Evolutionary conservation across 495 filamentous ascomycete genomes (phyloP).

Genomic region (Podospora australis): DNA sequence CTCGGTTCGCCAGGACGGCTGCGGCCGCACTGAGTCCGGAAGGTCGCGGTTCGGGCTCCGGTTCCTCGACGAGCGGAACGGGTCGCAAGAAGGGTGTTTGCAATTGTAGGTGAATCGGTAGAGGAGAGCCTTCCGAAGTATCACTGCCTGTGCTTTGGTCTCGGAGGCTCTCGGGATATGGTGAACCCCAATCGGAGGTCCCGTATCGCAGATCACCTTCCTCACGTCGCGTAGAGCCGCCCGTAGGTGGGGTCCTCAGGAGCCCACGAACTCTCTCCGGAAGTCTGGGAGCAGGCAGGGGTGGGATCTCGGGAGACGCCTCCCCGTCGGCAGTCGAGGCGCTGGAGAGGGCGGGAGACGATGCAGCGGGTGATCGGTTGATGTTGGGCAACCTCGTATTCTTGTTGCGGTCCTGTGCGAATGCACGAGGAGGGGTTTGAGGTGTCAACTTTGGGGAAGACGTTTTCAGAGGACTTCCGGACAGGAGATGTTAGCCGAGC

Average conservation of each 20-base stretch:
- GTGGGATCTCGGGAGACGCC: slow-evolving; percentile 48
- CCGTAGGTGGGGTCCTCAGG: slow-evolving; percentile 43
- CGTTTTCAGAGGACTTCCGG: slow-evolving; percentile 35
- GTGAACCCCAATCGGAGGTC: slow-evolving; percentile 68
- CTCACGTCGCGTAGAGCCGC: neutral
- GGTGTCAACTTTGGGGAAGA: slow-evolving; percentile 42
- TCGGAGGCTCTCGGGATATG: slow-evolving; percentile 54
- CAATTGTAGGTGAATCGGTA: slow-evolving; percentile 47
- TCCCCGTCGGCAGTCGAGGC: slow-evolving; percentile 48
- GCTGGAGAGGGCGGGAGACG: slow-evolving; percentile 44
- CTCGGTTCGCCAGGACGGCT: slow-evolving; percentile 49
- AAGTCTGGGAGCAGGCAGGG: slow-evolving; percentile 43
- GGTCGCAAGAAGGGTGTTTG: slow-evolving; percentile 49
- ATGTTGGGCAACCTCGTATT: slow-evolving; percentile 13
- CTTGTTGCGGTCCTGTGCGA: slow-evolving; percentile 42
- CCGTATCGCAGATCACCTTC: slow-evolving; percentile 44
- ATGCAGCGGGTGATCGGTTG: slow-evolving; percentile 22
- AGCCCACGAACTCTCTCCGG: slow-evolving; percentile 41
- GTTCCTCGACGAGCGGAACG: slow-evolving; percentile 31
- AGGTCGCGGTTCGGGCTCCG: slow-evolving; percentile 30
- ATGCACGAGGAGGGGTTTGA: slow-evolving; percentile 45
- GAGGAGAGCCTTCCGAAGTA: slow-evolving; percentile 46
- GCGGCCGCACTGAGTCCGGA: slow-evolving; percentile 44
- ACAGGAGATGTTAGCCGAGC: slow-evolving; percentile 9
- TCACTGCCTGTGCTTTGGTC: slow-evolving; percentile 44